Evolutionary conservation across 2,329 filamentous ascomycete species (phyloP).

Genomic region (Exserohilum turcica): DNA sequence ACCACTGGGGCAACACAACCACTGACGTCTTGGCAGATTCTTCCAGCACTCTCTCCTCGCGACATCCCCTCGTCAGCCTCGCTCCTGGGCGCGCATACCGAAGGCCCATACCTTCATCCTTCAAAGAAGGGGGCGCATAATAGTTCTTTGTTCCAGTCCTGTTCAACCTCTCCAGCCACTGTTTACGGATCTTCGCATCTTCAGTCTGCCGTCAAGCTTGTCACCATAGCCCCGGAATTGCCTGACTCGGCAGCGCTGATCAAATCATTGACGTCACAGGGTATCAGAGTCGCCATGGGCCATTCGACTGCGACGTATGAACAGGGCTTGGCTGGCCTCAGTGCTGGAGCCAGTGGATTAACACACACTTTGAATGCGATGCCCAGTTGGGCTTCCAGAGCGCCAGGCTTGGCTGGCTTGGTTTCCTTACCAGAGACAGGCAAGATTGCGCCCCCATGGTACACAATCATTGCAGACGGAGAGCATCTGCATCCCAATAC

Average conservation of each 20-base stretch:
- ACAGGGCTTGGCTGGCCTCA: slow-evolving; percentile 53
- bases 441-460: slow-evolving; percentile 51
- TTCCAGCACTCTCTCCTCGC: slow-evolving; percentile 55
- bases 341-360: slow-evolving; percentile 57
- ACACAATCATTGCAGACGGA: slow-evolving; percentile 59
- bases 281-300: slow-evolving; percentile 56
- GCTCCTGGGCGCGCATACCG: slow-evolving; percentile 61
- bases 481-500: slow-evolving; percentile 60
- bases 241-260: slow-evolving; percentile 51
- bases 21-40: slow-evolving; percentile 46
- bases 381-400: slow-evolving; percentile 56
- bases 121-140: slow-evolving; percentile 61
- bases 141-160: slow-evolving; percentile 50
- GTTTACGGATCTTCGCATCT: slow-evolving; percentile 57
- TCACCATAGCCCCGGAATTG: slow-evolving; percentile 61
- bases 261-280: slow-evolving; percentile 47
- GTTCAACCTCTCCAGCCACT: slow-evolving; percentile 40
- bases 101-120: slow-evolving; percentile 61
- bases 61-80: slow-evolving; percentile 52
- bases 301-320: slow-evolving; percentile 58
- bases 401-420: slow-evolving; percentile 57
- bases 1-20: background rate
- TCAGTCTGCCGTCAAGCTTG: slow-evolving; percentile 52
- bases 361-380: slow-evolving; percentile 64
- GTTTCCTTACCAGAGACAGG: slow-evolving; percentile 35